Evolutionary conservation across 345 rosid species (phyloP), one percentile per base, ranked within the genome.

Genomic region (Streptanthus diversifolius): DNA sequence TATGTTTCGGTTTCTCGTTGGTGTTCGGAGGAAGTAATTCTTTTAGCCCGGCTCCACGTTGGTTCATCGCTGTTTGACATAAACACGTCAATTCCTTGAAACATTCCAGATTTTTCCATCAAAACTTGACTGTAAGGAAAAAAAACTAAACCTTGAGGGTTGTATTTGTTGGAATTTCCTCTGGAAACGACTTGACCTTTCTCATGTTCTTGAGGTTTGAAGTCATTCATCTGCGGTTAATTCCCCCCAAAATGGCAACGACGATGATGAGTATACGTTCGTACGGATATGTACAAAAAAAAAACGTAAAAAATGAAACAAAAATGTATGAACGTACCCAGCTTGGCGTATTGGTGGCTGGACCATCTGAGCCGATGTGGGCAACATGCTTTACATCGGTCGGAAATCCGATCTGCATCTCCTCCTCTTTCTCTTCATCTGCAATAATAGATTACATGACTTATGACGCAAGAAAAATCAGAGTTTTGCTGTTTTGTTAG

Each of bases 351-450:
- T 73, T 83, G 43, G 77, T 68, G 25, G 85, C 71, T 29, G 89
- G 89, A 48, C 85, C 89, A 22, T 93, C 97, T 83, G 87, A 83
- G 68, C 97, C 98, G 17, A 93, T 93, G 56, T 93, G 98, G 25
- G 98, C 92, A n/a, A 93, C 97, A 70, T 93, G 98, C 80, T 93
- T 93, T 68, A 93, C 98, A 80, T 93, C 96, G 17, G 98, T 93
- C 25, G 98, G 98, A 49, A 32, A 63, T 52, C 98, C 98, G 39
- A 93, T 93, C 81, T 83, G 87, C 86, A 93, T 89, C 75, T 93
- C 97, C 52, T 82, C 62, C 65, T 89, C 93, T 73, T 89, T 85
- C 74, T 87, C 98, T 61, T 89, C 83, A 3, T 90, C 95, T 88
- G 80, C 78, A 35, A 27, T 30, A 57, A 33, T 0, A 18, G 3